Base-by-base conservation (phyloP, 192 early-diverging fungal genomes). In the Entophlyctis luteolus region DNA sequence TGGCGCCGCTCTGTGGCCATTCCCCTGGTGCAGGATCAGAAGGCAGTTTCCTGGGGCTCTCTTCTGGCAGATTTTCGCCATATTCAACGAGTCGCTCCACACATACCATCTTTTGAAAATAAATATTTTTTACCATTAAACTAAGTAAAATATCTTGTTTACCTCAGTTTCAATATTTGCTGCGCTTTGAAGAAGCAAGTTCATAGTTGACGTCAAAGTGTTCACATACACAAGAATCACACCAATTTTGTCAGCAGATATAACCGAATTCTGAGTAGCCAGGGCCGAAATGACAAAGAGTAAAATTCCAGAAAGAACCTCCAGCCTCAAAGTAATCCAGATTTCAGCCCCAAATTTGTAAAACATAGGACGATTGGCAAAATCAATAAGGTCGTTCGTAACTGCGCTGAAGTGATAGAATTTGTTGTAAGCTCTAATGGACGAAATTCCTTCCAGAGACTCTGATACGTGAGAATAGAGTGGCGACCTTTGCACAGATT, bases 1-100 rank as follows among this genome's bases (percentile, higher is more conserved):
- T 75, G 27, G 4, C 37, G 5, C 82, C 82, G 2, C 22, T n/a
- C 2, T 36, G 36, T n/a, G 82, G 82, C 82, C 82, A 84, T 39
- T 23, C 25, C 20, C n/a, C 34, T 16, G 55, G 45, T 20, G 33
- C 33, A 42, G 67, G 78, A 63, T 78, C 79, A 0, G 81, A 83
- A 45, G 18, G 37, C n/a, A 62, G 27, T n/a, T n/a, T 18, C 10
- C 45, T 35, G 14, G 70, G 22, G 3, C 68, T 59, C 55, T 82
- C 81, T 4, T 47, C 20, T 16, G 77, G 70, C 16, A 82, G 58
- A n/a, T 69, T 27, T 12, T 68, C 45, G 5, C 62, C 52, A 66
- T 82, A 82, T 47, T 82, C 68, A 4, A 66, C 34, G 20, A 82
- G 46, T 5, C 81, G 65, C 60, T 82, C 81, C 14, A 77, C 68